Conservation (phyloP, 352 stramenopile species). For the Phytophthora aleatoria region DNA sequence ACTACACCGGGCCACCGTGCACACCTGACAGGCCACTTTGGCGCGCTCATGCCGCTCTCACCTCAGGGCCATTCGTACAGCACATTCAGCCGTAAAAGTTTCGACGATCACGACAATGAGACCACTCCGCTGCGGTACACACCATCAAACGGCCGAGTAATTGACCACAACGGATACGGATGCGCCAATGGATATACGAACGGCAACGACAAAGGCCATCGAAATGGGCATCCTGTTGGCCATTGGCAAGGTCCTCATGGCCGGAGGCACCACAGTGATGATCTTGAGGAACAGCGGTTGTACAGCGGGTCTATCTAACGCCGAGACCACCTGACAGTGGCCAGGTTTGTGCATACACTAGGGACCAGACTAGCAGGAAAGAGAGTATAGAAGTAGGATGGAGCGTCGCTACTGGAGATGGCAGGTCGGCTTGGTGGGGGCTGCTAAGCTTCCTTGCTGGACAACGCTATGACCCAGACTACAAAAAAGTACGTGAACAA, state of each 20-base stretch:
- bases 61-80: constrained; percentile 49
- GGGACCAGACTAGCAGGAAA: constrained; percentile 16
- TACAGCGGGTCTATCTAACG: constrained; percentile 39
- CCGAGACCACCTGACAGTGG: background rate
- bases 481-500: constrained; percentile 30
- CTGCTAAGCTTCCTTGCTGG: background rate
- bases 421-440: background rate
- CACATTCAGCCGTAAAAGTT: constrained; percentile 46
- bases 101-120: constrained; percentile 54
- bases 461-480: background rate
- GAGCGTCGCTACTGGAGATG: constrained; percentile 15
- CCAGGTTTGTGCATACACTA: constrained; percentile 24
- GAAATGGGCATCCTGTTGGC: constrained; percentile 21
- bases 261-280: constrained; percentile 26
- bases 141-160: constrained; percentile 26
- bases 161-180: constrained; percentile 22
- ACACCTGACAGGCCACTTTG: constrained; percentile 72
- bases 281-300: constrained; percentile 35
- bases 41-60: constrained; percentile 81
- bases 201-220: constrained; percentile 14
- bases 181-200: constrained; percentile 18
- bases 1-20: constrained; percentile 44
- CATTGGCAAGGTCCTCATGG: constrained; percentile 28
- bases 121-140: constrained; percentile 43
- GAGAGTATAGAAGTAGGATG: constrained; percentile 32